These are phyloP conservation scores for Parvularia atlantis DNA, from an alignment of 78 protist species.

Conservation along the genomic window DNA sequence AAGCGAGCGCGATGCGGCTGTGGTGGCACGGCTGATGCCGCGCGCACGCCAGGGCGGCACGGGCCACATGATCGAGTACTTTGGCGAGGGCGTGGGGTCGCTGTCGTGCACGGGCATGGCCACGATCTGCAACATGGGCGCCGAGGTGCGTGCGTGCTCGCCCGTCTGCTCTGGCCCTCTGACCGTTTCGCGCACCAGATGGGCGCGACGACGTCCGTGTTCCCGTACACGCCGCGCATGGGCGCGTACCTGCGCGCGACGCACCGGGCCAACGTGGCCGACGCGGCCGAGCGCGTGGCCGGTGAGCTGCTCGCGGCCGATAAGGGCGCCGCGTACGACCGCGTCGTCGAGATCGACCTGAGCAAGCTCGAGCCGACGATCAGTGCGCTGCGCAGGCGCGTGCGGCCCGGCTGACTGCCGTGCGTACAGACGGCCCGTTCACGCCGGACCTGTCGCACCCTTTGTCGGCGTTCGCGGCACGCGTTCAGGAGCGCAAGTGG, in stretches of 20 bases:
- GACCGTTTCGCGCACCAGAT: too few species aligned
- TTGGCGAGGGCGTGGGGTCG: constrained; percentile 79
- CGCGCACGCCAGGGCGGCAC: constrained; percentile 92
- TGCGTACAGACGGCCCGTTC: constrained; percentile 50
- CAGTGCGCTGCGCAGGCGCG: constrained; percentile 45
- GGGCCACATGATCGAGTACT: constrained; percentile 83
- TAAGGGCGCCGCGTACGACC: constrained; percentile 55
- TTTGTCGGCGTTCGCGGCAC: constrained; percentile 34
- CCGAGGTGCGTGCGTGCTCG: too few species aligned
- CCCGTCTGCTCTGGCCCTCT: too few species aligned
- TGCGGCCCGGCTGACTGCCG: not conserved
- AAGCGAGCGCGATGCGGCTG: not conserved
- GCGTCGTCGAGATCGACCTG: constrained; percentile 64
- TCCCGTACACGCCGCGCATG: constrained; percentile 74
- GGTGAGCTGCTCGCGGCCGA: constrained; percentile 40
- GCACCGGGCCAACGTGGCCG: constrained; percentile 49
- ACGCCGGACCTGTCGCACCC: constrained; percentile 80
- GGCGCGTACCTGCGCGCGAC: constrained; percentile 63
- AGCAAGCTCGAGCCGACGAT: constrained; percentile 68
- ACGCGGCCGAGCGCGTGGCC: not conserved
- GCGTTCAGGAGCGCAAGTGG: constrained; percentile 62
- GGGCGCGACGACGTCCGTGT: constrained; percentile 86
- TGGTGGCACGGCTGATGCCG: constrained; percentile 13
- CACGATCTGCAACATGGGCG: constrained; percentile 95
- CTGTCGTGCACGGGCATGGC: constrained; percentile 86